Conservation (phyloP, 2,329 filamentous ascomycete species). For the Fusarium incarnatum region DNA sequence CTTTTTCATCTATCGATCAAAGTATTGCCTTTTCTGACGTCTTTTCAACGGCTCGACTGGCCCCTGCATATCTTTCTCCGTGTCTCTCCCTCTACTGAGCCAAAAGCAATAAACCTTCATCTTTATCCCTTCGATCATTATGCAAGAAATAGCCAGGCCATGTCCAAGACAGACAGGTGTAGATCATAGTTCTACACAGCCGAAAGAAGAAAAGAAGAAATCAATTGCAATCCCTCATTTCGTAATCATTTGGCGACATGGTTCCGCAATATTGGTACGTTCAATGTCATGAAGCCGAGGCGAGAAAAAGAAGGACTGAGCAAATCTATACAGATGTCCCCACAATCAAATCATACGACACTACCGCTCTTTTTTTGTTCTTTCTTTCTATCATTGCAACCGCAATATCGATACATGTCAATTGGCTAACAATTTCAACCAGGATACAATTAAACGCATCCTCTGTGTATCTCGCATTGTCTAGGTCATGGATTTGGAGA, state of each 20-base stretch:
- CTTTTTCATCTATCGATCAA: constrained; percentile 1
- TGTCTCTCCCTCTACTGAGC: constrained; percentile 20
- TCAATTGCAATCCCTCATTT: background rate
- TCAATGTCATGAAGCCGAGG: background rate
- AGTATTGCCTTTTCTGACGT: constrained; percentile 16
- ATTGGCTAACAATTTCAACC: background rate
- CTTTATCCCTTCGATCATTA: constrained; percentile 27
- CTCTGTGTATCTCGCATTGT: constrained; percentile 1
- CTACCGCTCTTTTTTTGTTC: background rate
- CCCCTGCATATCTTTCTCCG: constrained; percentile 17
- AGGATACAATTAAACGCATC: background rate
- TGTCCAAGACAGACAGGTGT: constrained; percentile 27
- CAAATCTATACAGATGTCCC: constrained; percentile 12
- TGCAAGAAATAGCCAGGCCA: constrained; percentile 29
- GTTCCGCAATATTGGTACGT: background rate
- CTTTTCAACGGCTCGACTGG: background rate
- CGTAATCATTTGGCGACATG: background rate
- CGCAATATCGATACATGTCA: constrained; percentile 16
- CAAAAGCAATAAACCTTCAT: constrained; percentile 40
- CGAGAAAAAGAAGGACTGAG: constrained; percentile 11
- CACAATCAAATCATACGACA: constrained; percentile 42
- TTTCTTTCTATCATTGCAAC: background rate
- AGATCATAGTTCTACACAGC: constrained; percentile 27
- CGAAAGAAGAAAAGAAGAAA: background rate
- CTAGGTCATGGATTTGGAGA: background rate